A percentile compares a stretch with the other conserved stretches of the same genome.
These are phyloP conservation scores for Alternaria gansuensis DNA, from an alignment of 2,329 filamentous ascomycete genomes.

Conservation along the genomic window DNA sequence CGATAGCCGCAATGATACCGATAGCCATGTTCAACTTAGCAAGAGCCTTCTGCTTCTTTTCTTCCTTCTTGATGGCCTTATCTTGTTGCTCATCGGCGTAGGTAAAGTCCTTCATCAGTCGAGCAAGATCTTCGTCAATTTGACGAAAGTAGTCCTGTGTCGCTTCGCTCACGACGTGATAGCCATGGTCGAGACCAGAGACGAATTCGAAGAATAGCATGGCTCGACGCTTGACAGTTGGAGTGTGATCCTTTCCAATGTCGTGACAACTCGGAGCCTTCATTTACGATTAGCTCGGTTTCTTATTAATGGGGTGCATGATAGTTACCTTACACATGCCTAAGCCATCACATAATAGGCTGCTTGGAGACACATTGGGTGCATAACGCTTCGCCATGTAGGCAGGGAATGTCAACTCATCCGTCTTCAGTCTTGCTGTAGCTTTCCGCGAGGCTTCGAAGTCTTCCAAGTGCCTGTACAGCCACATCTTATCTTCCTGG, in stretches of 20 bases:
- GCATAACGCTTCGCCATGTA: constrained; percentile 5
- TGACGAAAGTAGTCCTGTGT: background rate
- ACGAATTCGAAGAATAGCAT: constrained; percentile 10
- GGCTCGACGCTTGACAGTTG: background rate
- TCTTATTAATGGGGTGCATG: background rate
- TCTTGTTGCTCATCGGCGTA: constrained; percentile 4
- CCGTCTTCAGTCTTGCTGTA: background rate
- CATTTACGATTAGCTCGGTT: too few relatives aligned
- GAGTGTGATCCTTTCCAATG: background rate
- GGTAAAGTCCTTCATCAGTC: background rate
- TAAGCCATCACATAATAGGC: background rate
- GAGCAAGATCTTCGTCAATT: background rate
- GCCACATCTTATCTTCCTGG: too few relatives aligned
- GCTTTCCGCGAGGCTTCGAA: background rate
- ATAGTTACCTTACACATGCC: background rate
- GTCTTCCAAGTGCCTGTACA: background rate
- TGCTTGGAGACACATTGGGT: background rate
- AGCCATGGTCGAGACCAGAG: constrained; percentile 1
- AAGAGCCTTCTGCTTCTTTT: constrained; percentile 3
- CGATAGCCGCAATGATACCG: background rate
- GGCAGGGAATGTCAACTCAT: constrained; percentile 5
- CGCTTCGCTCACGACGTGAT: background rate
- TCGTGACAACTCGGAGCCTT: constrained; percentile 6
- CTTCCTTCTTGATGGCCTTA: background rate
- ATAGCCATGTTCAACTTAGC: background rate